Evolutionary conservation across 805 yeast species (phyloP), one percentile per base, ranked within the genome.

Genomic region (Wickerhamiella qilinensis): DNA sequence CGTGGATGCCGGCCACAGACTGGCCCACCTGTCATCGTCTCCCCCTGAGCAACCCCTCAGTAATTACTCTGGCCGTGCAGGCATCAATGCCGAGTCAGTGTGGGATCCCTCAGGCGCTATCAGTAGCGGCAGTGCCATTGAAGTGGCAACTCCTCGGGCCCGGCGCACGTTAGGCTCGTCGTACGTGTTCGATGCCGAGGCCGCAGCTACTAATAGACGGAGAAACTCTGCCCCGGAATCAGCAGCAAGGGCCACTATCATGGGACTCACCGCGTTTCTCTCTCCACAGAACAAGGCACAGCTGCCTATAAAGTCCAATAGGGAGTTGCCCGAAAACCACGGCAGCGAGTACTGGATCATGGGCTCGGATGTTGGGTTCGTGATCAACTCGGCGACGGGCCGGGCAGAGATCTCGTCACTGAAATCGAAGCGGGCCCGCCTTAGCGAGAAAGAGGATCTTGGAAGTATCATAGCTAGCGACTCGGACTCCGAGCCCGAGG

Each of bases 401-500:
- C 31, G 33, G 12, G 42, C 37, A 11, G 36, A 35, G 16, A 14
- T 39, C 14, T 28, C 37, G 22, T 29, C 38, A 2, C 24, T 39
- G 34, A 24, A 19, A 7, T 14, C n/a, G 14, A 16, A n/a, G 19
- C 25, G 7, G 20, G 17, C 16, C 25, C 21, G 21, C 3, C 18
- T 20, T 9, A 18, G 19, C 27, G 14, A 16, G 24, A 9, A 21
- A 21, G 27, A n/a, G 20, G 27, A 30, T 29, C 39, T 39, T 22
- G 35, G 16, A 7, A 4, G 27, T 6, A 6, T 22, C 9, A 6
- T 22, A 11, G 25, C 9, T 11, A 34, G 20, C 30, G 27, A 21
- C 16, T 32, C 32, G 14, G 45, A 42, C 14, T 39, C 42, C 31
- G 45, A 42, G 20, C 30, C 38, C 27, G 45, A 42, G 18, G 22